Percentiles rank a stretch among this genome's conserved stretches.
phyloP scores from a whole-genome alignment of 106 monocot genomes.

The Dioscorea dumetorum region DNA sequence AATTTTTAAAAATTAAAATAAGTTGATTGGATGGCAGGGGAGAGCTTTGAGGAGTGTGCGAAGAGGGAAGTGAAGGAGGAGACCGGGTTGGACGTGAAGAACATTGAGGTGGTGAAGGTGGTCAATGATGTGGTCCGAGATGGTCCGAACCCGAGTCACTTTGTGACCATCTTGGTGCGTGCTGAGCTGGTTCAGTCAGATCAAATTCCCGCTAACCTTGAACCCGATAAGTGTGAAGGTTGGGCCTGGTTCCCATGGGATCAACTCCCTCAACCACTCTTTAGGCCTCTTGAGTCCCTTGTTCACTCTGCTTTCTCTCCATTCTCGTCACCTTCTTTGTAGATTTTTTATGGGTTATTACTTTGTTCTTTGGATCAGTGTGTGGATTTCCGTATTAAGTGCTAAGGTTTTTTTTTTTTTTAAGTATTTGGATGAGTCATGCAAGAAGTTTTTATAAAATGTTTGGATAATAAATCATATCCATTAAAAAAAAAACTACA shows the following conservation, averaged over 20 bases:
- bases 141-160: conserved; percentile 24
- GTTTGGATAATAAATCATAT: too few relatives aligned
- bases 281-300: conserved; percentile 27
- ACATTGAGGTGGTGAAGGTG: conserved; percentile 32
- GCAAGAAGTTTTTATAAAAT: too few relatives aligned
- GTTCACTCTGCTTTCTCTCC: conserved; percentile 29
- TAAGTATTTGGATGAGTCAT: too few relatives aligned
- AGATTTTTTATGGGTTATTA: too few relatives aligned
- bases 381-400: too few relatives aligned
- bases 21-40: conserved; percentile 5
- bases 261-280: conserved; percentile 33
- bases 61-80: conserved; percentile 57
- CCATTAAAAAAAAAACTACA: too few relatives aligned
- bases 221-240: conserved; percentile 52
- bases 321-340: conserved; percentile 6
- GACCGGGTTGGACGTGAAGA: conserved; percentile 41
- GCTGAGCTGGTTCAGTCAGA: conserved; percentile 20
- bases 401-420: too few relatives aligned
- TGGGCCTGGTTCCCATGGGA: conserved; percentile 56
- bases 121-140: conserved; percentile 18
- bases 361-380: too few relatives aligned
- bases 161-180: conserved; percentile 38
- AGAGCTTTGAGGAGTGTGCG: conserved; percentile 42
- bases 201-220: conserved; percentile 37
- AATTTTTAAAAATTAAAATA: neutral